Conservation (phyloP, 2,329 filamentous ascomycete species). For the Hypoxylon sp. region DNA sequence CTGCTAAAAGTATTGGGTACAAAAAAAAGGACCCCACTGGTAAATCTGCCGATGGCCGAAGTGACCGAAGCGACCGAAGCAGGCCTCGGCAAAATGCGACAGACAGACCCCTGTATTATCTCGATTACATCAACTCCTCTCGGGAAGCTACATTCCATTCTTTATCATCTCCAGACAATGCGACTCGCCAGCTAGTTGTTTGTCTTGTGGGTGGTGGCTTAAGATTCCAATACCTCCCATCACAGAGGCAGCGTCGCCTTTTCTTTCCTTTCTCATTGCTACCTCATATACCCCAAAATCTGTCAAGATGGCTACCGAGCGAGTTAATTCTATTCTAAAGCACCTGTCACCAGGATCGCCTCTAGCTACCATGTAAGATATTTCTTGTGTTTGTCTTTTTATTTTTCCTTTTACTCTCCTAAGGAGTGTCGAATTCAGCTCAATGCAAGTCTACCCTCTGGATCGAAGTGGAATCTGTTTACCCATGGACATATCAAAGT, state of each 20-base stretch:
- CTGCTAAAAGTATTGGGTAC: slow-evolving; percentile 19
- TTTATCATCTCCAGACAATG: slow-evolving; percentile 42
- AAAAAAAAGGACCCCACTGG: slow-evolving; percentile 19
- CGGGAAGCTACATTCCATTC: slow-evolving; percentile 26
- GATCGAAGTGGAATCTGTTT: background rate
- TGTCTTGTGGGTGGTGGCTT: slow-evolving; percentile 12
- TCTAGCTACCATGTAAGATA: slow-evolving; percentile 81
- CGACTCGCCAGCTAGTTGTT: slow-evolving; percentile 16
- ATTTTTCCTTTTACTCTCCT: background rate
- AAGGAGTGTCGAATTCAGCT: background rate
- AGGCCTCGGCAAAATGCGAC: slow-evolving; percentile 47
- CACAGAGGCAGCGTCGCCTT: background rate
- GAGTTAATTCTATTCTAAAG: slow-evolving; percentile 88
- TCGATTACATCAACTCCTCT: slow-evolving; percentile 16
- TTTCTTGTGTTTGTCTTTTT: slow-evolving; percentile 10
- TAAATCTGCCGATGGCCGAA: slow-evolving; percentile 48
- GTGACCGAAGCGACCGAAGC: slow-evolving; percentile 37
- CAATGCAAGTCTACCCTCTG: background rate
- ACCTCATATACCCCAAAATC: background rate
- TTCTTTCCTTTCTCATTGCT: background rate
- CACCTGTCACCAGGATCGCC: slow-evolving; percentile 83
- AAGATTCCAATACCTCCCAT: slow-evolving; percentile 16
- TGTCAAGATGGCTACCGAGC: slow-evolving; percentile 81
- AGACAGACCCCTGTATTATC: slow-evolving; percentile 12
- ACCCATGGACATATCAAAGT: background rate